phyloP scores from a whole-genome alignment of 2,329 filamentous ascomycete genomes.

The Nemania abortiva region DNA sequence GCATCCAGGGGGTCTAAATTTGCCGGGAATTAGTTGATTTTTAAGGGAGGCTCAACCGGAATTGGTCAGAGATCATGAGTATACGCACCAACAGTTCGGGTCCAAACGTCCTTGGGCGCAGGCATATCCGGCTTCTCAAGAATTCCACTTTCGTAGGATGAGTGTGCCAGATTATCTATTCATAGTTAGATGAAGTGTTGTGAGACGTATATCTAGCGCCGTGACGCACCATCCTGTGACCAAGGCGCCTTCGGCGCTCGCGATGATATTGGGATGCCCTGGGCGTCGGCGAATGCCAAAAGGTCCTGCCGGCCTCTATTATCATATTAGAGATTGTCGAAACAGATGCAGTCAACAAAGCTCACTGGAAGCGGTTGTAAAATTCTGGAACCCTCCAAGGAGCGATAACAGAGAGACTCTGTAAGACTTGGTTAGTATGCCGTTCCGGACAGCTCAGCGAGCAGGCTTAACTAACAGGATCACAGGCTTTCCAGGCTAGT shows the following conservation, averaged over 20 bases:
- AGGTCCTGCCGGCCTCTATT: conserved; percentile 74
- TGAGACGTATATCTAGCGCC: too few relatives aligned
- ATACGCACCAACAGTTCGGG: conserved; percentile 60
- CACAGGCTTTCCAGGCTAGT: conserved; percentile 49
- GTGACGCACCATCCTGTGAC: not conserved
- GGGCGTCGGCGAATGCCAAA: conserved; percentile 64
- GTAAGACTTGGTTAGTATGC: conserved; percentile 59
- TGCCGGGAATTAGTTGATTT: not conserved
- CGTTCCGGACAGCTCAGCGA: conserved; percentile 69
- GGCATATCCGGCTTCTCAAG: conserved; percentile 70
- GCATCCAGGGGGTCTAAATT: conserved; percentile 71
- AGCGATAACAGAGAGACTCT: conserved; percentile 70
- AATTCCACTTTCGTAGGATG: conserved; percentile 65
- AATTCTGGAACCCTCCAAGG: conserved; percentile 79
- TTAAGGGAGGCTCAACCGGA: too few relatives aligned
- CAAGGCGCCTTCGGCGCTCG: conserved; percentile 37
- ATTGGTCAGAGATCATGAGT: too few relatives aligned
- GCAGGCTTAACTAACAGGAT: conserved; percentile 58
- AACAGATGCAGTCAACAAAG: conserved; percentile 12
- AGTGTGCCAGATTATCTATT: conserved; percentile 34
- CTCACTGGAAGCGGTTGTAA: conserved; percentile 72
- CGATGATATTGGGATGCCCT: conserved; percentile 34
- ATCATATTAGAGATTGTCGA: conserved; percentile 9
- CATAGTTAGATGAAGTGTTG: too few relatives aligned
- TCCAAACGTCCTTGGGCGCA: conserved; percentile 79